Percentiles rank a stretch among this genome's conserved stretches.
Conservation (phyloP, 2,329 filamentous ascomycete species). For the Aureobasidium lini region DNA sequence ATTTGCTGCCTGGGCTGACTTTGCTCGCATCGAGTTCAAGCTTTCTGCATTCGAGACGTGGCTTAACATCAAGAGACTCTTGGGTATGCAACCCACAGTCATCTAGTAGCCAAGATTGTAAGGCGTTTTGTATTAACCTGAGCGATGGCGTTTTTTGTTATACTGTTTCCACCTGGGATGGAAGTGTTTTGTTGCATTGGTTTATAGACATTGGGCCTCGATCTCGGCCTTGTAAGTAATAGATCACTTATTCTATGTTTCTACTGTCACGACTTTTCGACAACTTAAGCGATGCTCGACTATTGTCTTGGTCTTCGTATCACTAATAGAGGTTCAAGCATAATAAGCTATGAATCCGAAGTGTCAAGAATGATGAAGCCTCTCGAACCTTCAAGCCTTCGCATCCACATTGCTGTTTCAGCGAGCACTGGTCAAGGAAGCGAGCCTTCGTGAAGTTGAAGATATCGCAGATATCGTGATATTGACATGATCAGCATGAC, state of each 20-base stretch:
- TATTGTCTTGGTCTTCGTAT: too few relatives aligned
- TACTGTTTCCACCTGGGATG: background rate
- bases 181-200: background rate
- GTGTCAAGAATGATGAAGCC: background rate
- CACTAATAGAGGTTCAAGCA: too few relatives aligned
- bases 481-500: background rate
- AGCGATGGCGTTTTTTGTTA: slow-evolving; percentile 1
- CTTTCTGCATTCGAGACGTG: slow-evolving; percentile 52
- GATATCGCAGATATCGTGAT: too few relatives aligned
- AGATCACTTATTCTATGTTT: background rate
- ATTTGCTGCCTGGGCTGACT: slow-evolving; percentile 45
- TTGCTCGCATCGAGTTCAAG: slow-evolving; percentile 50
- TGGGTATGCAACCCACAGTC: slow-evolving; percentile 30
- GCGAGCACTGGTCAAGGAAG: background rate
- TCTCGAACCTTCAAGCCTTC: background rate
- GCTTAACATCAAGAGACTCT: slow-evolving; percentile 42
- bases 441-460: background rate
- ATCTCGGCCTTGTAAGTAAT: background rate
- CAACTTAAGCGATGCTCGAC: background rate
- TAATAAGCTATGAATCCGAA: background rate
- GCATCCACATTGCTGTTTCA: background rate
- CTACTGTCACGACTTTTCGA: background rate
- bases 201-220: background rate
- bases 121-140: background rate
- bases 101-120: slow-evolving; percentile 5